A percentile compares a stretch with the other conserved stretches of the same genome.
These are phyloP conservation scores for Aspergillus aculeatus DNA, from an alignment of 2,329 filamentous ascomycete genomes.

Conservation along the genomic window DNA sequence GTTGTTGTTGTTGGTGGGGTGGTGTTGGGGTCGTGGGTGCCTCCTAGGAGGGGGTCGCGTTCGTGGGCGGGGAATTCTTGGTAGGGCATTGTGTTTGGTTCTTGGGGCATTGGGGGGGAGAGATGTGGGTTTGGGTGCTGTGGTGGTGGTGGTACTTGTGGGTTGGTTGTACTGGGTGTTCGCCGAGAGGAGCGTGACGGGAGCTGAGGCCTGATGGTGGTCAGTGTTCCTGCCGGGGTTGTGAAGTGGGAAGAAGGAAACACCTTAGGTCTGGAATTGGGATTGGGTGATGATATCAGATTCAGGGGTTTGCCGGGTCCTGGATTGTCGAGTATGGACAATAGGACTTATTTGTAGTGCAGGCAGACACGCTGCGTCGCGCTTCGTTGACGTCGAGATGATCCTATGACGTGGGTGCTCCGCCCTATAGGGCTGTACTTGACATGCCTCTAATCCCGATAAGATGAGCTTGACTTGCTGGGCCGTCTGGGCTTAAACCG, in stretches of 20 bases:
- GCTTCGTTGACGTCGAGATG: neutral
- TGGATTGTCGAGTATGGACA: neutral
- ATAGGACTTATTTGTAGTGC: too few species aligned
- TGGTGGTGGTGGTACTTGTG: neutral
- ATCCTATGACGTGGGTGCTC: neutral
- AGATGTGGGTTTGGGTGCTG: too few species aligned
- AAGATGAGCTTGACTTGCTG: neutral
- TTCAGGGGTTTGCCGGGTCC: neutral
- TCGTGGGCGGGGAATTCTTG: constrained; percentile 6
- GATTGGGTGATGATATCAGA: neutral
- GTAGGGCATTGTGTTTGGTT: neutral
- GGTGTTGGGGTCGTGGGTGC: neutral
- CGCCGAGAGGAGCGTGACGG: neutral
- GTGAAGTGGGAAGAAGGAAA: too few species aligned
- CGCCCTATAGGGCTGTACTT: neutral
- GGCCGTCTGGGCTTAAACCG: neutral
- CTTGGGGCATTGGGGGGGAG: neutral
- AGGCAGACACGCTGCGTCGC: too few species aligned
- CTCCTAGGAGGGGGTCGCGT: constrained; percentile 2
- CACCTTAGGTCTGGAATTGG: too few species aligned
- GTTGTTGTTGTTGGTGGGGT: neutral
- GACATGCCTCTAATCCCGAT: neutral
- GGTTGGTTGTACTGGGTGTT: too few species aligned
- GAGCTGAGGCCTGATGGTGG: neutral
- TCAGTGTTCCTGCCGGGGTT: neutral